Evolutionary conservation across 495 filamentous ascomycete species (phyloP), one percentile per base, ranked within the genome.

Genomic region (Xylaria grammica): DNA sequence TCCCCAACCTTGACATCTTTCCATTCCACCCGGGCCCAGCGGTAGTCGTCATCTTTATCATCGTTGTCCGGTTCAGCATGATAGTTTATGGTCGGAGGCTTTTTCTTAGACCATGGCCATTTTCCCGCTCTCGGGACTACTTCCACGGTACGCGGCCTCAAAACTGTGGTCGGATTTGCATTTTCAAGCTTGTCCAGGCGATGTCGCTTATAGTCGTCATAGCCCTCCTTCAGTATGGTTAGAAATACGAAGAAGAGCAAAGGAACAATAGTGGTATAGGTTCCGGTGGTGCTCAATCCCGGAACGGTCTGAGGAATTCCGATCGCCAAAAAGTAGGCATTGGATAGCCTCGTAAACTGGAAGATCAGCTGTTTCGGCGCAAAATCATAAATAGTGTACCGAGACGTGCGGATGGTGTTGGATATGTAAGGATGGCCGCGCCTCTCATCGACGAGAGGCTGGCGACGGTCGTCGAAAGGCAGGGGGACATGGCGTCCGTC

Each of bases 271-370:
- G 93, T 97, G 3, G 93, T 97, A 67, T 87, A 97, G 11, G 85
- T 91, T 75, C 93, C 93, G 2, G 93, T 96, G 4, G 93, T 97
- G 78, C 92, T 96, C 65, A 96, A 77, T 13, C 83, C 82, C 13
- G 93, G 93, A 65, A 97, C 92, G 85, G 94, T 92, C 76, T 97
- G 93, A 69, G 96, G 75, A 56, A 96, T 90, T 6, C 91, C 91
- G 27, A 97, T 87, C 54, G 93, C 85, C 49, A 97, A 81, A 76
- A 97, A 97, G 74, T 91, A 92, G 69, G 94, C 96, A 71, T 97
- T 97, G 65, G 92, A 93, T 52, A 97, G 76, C 70, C 96, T 94
- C 55, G 91, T 94, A 72, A 96, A 95, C 73, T 97, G 93, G 42
- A 92, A 92, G 67, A 92, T 87, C 11, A 97, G 73, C 72, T 97